Conservation (phyloP, 148 eudicot genomes). For the Cornus kousa region DNA sequence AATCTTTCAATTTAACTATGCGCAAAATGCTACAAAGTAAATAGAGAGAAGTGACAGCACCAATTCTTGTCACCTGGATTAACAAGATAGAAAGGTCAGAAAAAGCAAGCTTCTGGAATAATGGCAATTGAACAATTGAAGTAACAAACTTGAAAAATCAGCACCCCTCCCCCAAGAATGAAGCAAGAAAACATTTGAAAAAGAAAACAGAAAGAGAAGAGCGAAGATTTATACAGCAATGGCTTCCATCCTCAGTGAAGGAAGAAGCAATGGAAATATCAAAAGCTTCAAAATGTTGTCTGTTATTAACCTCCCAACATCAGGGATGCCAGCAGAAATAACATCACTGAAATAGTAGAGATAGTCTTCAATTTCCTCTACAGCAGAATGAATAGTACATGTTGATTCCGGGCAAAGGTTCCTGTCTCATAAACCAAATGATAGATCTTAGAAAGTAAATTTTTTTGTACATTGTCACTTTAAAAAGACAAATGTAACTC, state of each 20-base stretch:
- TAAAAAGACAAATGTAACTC: conserved; percentile 25
- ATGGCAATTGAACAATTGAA: conserved; percentile 8
- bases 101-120: conserved; percentile 25
- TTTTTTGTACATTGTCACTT: not conserved
- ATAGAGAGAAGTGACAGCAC: conserved; percentile 72
- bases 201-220: conserved; percentile 9
- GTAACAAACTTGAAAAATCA: not conserved
- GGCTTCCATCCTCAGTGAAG: conserved; percentile 61
- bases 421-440: conserved; percentile 42
- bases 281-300: conserved; percentile 70
- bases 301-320: conserved; percentile 79
- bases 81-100: conserved; percentile 40
- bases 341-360: conserved; percentile 93
- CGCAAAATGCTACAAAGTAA: conserved; percentile 88
- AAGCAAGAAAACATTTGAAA: not conserved
- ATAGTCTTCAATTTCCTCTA: conserved; percentile 93
- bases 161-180: not conserved
- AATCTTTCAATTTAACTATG: conserved; percentile 88
- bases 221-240: conserved; percentile 42
- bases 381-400: conserved; percentile 55
- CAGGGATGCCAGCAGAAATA: conserved; percentile 97
- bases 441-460: conserved; percentile 23
- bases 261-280: conserved; percentile 88
- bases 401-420: conserved; percentile 46
- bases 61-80: conserved; percentile 61